Evolutionary conservation across 1,139 yeast genomes (phyloP), one percentile per base, ranked within the genome.

Genomic region (Yamadazyma atmosphaerica): DNA sequence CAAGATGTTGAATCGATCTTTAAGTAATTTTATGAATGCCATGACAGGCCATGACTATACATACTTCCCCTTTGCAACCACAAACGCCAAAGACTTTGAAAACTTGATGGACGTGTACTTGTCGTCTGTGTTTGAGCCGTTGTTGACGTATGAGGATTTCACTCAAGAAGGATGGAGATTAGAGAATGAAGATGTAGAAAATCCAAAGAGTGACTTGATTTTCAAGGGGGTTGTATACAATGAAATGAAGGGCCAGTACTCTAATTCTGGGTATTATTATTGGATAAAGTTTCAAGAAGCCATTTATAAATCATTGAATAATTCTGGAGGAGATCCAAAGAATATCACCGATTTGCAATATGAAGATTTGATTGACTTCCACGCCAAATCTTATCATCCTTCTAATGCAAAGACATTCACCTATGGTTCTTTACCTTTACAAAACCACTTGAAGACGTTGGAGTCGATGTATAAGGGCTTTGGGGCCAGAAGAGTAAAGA

Each of bases 1-100:
- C 74, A 90, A 92, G 60, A 92, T 92, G 98, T 72, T 92, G 42
- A 92, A 90, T 57, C 68, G 98, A 50, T 76, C 77, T 2, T 68
- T 92, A 53, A 83, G 97, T 29, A 92, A 88, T 60, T 92, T 89
- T 62, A 92, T 92, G 99, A 92, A 92, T 59, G 99, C 99, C 11
- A 87, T 92, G 96, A 92, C 99, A 0, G 98, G 96, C 13, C 90
- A 86, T 50, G 98, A 92, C 61, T 89, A 88, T 55, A 92, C 98
- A 0, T 90, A 83, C 60, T 92, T 86, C 54, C 98, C 99, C 4
- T 92, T 92, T 70, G 89, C 98, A 17, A 92, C 98, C 2, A 90
- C 98, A 4, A 92, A 92, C 57, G 62, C 65, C 32, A 79, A 78
- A 42, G 99, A 92, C 59, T 92, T 78, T 59, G 76, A 76, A 28